These are phyloP conservation scores for Camellia oleifera DNA, from an alignment of 179 eudicot species.

Conservation along the genomic window DNA sequence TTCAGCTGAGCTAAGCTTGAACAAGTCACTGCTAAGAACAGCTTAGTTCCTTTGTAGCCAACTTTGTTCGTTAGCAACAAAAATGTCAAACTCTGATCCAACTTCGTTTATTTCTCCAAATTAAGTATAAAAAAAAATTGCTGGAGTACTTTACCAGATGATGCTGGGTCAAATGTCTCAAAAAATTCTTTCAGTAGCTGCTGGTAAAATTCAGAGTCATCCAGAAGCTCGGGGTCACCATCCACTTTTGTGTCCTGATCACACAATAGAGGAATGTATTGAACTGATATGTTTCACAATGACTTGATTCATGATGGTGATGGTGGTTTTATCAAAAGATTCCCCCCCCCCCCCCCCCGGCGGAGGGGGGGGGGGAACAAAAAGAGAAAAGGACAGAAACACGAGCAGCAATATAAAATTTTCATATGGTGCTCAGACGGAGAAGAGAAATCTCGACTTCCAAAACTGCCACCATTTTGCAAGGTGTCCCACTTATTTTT, in stretches of 20 bases:
- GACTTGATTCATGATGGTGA: too few relatives aligned
- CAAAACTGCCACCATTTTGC: too few relatives aligned
- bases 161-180: conserved; percentile 62
- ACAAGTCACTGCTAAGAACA: too few relatives aligned
- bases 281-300: neutral
- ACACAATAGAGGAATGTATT: neutral
- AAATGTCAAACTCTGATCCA: neutral
- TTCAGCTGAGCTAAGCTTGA: too few relatives aligned
- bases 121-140: neutral
- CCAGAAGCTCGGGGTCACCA: conserved; percentile 91
- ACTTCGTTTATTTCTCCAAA: neutral
- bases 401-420: too few relatives aligned
- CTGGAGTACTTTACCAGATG: conserved; percentile 60
- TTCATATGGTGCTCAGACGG: too few relatives aligned
- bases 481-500: too few relatives aligned
- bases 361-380: too few relatives aligned
- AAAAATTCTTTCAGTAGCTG: conserved; percentile 87
- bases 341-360: too few relatives aligned
- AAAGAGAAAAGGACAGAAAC: too few relatives aligned
- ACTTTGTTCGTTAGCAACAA: neutral
- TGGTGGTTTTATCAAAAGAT: too few relatives aligned
- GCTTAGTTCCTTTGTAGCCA: neutral
- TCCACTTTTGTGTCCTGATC: conserved; percentile 36
- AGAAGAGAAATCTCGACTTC: too few relatives aligned
- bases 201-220: conserved; percentile 90